phyloP scores from a whole-genome alignment of 176 grass and related monocot genomes.

The Paspalum vaginatum region DNA sequence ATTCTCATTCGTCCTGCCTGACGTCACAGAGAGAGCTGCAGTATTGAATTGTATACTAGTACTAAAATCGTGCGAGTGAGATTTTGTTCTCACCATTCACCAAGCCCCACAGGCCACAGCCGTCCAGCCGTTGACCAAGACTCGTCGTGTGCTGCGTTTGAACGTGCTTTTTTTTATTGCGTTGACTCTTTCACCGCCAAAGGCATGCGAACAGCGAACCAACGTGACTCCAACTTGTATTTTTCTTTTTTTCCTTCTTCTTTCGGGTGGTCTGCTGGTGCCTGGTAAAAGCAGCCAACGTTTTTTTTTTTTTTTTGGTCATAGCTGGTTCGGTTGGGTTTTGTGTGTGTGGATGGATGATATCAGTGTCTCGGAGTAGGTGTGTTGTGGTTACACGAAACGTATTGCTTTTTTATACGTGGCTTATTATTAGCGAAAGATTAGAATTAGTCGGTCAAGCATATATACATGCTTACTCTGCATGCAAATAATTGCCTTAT shows the following conservation, averaged over 20 bases:
- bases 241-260: too few relatives aligned
- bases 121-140: conserved; percentile 11
- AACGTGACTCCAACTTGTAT: too few relatives aligned
- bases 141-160: not conserved
- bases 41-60: too few relatives aligned
- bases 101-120: too few relatives aligned
- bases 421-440: not conserved
- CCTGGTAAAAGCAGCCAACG: not conserved
- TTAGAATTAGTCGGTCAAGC: not conserved
- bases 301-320: too few relatives aligned
- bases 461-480: too few relatives aligned
- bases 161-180: not conserved
- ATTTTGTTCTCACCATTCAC: conserved; percentile 21
- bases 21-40: too few relatives aligned
- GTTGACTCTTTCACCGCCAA: not conserved
- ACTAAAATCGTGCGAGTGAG: too few relatives aligned
- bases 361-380: not conserved
- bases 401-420: too few relatives aligned
- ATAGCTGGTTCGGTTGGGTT: not conserved
- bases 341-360: not conserved
- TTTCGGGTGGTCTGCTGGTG: not conserved
- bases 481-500: not conserved
- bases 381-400: not conserved
- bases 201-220: too few relatives aligned
- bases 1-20: too few relatives aligned